Base-by-base conservation (phyloP, 2,329 filamentous ascomycete species). In the Fusarium mexicanum region DNA sequence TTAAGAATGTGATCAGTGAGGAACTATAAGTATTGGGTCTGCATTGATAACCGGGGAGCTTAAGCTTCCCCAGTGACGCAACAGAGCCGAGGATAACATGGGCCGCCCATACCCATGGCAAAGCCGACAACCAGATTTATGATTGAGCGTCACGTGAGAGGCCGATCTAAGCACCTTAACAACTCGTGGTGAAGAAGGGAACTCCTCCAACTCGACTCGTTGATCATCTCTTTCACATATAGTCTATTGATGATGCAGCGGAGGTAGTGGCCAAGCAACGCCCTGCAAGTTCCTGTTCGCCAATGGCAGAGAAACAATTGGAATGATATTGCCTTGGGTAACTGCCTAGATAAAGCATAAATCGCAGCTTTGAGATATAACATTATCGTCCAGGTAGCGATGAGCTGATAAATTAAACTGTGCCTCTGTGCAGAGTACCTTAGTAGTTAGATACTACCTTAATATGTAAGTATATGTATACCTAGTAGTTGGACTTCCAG, bases 31-130 rank as follows among this genome's bases (percentile, higher is more conserved):
- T 73, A 54, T 61, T 75, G 51, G 29, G 22, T 11, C n/a, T 24
- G 31, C 18, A 61, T 24, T 54, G 55, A 60, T 58, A 67, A 62
- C 61, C 33, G 63, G 62, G 67, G 61, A 75, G 67, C 71, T 77
- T 63, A 63, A 73, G 64, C 69, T 69, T 66, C 47, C 61, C 62
- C 72, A 50, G 71, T 79, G 78, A 79, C 76, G 77, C 76, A 79
- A 76, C 66, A 73, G 62, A 74, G 70, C 78, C 78, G 78, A 79
- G 78, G 78, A 69, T 79, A 79, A 61, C 44, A 50, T 50, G 47
- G 67, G 57, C 77, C 77, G 64, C 46, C 55, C 57, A 62, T 70
- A 73, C 64, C 69, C 70, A 62, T 69, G 63, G 48, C 63, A 75
- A 66, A 76, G 71, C 76, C 74, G 76, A 77, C 54, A 44, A 43